Evolutionary conservation across 257 asterid genomes (phyloP).

Genomic region (Thymus mandschuricus): DNA sequence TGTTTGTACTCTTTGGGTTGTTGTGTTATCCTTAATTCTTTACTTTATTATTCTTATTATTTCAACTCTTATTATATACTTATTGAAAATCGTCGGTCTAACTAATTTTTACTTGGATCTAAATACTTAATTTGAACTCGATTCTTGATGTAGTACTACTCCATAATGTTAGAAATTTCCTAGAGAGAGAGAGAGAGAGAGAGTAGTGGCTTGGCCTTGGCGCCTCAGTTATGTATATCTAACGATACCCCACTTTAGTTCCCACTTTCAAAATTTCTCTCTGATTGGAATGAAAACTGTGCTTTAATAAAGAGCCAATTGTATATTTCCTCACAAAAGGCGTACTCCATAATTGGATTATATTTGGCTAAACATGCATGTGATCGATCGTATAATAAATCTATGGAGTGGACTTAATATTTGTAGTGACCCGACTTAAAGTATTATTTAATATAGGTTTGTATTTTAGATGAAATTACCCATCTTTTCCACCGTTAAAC

Average conservation of each 20-base stretch:
- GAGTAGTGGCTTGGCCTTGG: conserved; percentile 11
- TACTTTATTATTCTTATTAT: background rate
- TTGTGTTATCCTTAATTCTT: conserved; percentile 21
- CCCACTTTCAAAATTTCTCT: conserved; percentile 26
- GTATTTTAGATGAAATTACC: too few relatives aligned
- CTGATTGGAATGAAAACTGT: conserved; percentile 27
- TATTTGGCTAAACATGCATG: background rate
- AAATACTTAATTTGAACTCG: too few relatives aligned
- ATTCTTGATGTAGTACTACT: too few relatives aligned
- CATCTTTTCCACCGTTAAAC: too few relatives aligned
- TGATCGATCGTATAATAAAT: background rate
- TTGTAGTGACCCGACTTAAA: background rate
- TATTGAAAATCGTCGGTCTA: too few relatives aligned
- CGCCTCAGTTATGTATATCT: background rate
- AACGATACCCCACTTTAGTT: background rate
- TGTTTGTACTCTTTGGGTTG: conserved; percentile 13
- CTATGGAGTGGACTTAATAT: too few relatives aligned
- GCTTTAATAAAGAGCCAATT: conserved; percentile 26
- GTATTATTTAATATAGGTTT: too few relatives aligned
- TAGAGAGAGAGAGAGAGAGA: background rate
- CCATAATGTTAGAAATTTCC: too few relatives aligned
- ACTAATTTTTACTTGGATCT: too few relatives aligned
- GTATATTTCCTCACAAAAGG: background rate
- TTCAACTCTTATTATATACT: too few relatives aligned
- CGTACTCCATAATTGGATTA: background rate